These are phyloP conservation scores for Excoecaria agallocha DNA, from an alignment of 345 rosid species.

Conservation along the genomic window DNA sequence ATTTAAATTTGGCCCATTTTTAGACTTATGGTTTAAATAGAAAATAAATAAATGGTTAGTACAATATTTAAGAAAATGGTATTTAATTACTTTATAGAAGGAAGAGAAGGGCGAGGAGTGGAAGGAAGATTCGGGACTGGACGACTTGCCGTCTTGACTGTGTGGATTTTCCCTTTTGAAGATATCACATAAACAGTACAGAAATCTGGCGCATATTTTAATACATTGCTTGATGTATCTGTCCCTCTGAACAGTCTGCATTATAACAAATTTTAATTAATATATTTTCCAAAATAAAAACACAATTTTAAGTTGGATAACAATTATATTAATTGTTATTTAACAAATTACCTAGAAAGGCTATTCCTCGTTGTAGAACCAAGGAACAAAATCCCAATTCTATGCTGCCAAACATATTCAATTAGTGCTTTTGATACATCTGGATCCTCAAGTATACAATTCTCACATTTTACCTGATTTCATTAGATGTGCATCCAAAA, in stretches of 20 bases:
- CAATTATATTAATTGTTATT: no score
- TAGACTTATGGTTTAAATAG: no score
- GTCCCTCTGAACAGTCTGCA: slow-evolving; percentile 53
- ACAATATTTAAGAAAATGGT: not conserved
- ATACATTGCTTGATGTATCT: slow-evolving; percentile 45
- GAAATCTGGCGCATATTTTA: slow-evolving; percentile 64
- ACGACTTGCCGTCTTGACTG: slow-evolving; percentile 42
- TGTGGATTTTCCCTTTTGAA: slow-evolving; percentile 52
- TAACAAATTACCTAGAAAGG: slow-evolving; percentile 40
- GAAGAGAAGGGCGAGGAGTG: slow-evolving; percentile 5
- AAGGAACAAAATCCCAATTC: slow-evolving; percentile 46
- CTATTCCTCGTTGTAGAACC: slow-evolving; percentile 53
- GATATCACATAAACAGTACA: slow-evolving; percentile 52
- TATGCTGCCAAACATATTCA: slow-evolving; percentile 42
- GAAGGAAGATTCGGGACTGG: slow-evolving; percentile 24
- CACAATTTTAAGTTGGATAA: no score
- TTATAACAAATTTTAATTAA: not conserved
- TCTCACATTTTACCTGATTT: slow-evolving; percentile 52
- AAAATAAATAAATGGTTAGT: no score
- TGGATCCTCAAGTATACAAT: slow-evolving; percentile 48
- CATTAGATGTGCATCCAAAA: not conserved
- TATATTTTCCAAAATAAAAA: not conserved
- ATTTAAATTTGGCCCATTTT: no score
- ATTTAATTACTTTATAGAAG: slow-evolving; percentile 15
- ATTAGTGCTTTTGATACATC: slow-evolving; percentile 63